Evolutionary conservation across 2,329 filamentous ascomycete species (phyloP).

Genomic region (Ophiostoma triangulosporum): DNA sequence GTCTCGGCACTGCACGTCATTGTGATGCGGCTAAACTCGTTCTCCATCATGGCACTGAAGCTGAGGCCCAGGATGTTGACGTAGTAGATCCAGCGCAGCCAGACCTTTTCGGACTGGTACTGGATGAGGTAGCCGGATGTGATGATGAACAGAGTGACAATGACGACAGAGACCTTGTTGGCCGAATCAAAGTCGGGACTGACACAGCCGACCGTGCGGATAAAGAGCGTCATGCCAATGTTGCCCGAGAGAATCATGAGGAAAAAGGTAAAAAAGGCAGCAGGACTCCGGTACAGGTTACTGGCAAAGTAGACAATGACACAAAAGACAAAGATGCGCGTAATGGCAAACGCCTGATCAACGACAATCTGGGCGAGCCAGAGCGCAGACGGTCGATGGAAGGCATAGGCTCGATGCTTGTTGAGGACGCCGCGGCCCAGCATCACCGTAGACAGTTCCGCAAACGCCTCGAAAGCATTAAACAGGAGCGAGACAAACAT

Average conservation of each 20-base stretch:
- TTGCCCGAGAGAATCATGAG: slow-evolving; percentile 56
- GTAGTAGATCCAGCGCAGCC: slow-evolving; percentile 74
- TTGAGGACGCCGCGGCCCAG: slow-evolving; percentile 57
- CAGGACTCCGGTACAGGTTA: slow-evolving; percentile 52
- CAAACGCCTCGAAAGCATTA: slow-evolving; percentile 78
- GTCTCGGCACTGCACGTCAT: slow-evolving; percentile 56
- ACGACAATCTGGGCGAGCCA: slow-evolving; percentile 76
- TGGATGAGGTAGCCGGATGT: slow-evolving; percentile 78
- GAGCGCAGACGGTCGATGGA: slow-evolving; percentile 67
- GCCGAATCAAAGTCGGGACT: slow-evolving; percentile 77
- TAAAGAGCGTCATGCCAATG: slow-evolving; percentile 63
- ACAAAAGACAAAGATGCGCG: slow-evolving; percentile 57
- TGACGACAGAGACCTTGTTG: slow-evolving; percentile 65
- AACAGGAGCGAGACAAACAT: slow-evolving; percentile 70
- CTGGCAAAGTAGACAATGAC: slow-evolving; percentile 73
- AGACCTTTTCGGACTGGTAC: slow-evolving; percentile 59
- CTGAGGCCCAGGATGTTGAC: slow-evolving; percentile 58
- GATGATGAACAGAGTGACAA: slow-evolving; percentile 70
- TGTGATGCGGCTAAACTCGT: slow-evolving; percentile 61
- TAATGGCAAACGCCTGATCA: slow-evolving; percentile 58
- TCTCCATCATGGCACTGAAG: slow-evolving; percentile 71
- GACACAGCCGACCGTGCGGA: slow-evolving; percentile 59
- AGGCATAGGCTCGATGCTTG: slow-evolving; percentile 72
- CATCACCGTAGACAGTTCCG: slow-evolving; percentile 65
- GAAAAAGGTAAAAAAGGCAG: slow-evolving; percentile 67